These are phyloP conservation scores for Plasmodium sp. DNA, from an alignment of 169 alveolate genomes.

Conservation along the genomic window DNA sequence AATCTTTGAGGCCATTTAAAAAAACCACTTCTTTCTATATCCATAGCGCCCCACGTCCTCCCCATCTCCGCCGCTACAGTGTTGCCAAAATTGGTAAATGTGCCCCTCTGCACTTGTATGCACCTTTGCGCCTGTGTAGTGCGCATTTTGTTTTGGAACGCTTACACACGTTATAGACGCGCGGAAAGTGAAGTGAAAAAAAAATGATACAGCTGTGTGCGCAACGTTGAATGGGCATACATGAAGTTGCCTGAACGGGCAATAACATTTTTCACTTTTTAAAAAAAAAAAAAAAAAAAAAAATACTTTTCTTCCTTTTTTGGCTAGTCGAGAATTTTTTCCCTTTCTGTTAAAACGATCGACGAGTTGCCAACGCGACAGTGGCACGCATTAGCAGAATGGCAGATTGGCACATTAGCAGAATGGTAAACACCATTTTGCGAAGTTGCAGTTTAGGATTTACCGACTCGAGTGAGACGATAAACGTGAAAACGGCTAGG, in stretches of 20 bases:
- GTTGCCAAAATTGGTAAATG: background rate
- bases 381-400: background rate
- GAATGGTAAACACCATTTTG: background rate
- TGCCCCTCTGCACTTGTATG: constrained; percentile 45
- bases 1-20: background rate
- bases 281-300: background rate
- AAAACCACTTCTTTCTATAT: background rate
- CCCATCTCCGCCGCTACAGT: background rate
- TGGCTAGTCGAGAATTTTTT: background rate
- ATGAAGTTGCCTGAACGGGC: background rate
- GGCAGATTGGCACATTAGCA: background rate
- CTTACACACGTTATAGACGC: background rate
- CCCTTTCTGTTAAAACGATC: background rate
- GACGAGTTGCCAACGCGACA: constrained; percentile 1
- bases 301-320: background rate
- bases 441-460: background rate
- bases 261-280: background rate
- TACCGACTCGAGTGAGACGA: background rate
- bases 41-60: background rate
- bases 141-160: background rate
- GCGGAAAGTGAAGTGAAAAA: background rate
- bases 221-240: background rate
- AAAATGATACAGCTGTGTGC: background rate
- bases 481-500: background rate
- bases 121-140: background rate